Evolutionary conservation across 2,329 filamentous ascomycete species (phyloP).

Genomic region (Xylariaceae sp.): DNA sequence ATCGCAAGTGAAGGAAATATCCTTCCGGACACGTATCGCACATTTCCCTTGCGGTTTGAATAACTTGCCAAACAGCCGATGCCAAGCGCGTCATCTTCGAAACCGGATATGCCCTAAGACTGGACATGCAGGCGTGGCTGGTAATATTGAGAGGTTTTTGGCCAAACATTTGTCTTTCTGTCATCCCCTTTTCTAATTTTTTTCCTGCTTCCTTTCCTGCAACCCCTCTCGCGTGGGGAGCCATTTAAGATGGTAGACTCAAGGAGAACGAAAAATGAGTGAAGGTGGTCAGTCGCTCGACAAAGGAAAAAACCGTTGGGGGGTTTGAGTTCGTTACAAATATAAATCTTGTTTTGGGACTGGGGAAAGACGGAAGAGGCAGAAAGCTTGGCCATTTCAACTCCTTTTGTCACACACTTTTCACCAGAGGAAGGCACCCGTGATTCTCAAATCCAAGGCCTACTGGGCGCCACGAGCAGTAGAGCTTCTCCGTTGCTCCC

Average conservation of each 20-base stretch:
- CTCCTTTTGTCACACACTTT: constrained; percentile 14
- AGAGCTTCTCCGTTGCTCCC: constrained; percentile 41
- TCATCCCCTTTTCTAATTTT: neutral
- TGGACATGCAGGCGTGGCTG: too few species aligned
- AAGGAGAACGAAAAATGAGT: constrained; percentile 29
- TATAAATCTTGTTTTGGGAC: too few species aligned
- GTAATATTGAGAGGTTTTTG: too few species aligned
- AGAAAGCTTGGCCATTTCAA: constrained; percentile 26
- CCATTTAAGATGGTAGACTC: constrained; percentile 15
- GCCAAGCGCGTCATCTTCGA: too few species aligned
- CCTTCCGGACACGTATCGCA: constrained; percentile 14
- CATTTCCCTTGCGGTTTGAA: constrained; percentile 11
- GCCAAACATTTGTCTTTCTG: neutral
- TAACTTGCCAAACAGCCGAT: constrained; percentile 2
- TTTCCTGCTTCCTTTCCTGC: neutral
- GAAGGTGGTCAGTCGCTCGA: constrained; percentile 6
- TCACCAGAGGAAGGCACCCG: constrained; percentile 9
- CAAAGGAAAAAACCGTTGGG: too few species aligned
- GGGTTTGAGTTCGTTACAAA: too few species aligned
- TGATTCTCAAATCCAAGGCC: constrained; percentile 6
- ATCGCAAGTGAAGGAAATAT: constrained; percentile 8
- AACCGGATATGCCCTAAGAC: constrained; percentile 12
- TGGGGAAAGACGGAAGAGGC: constrained; percentile 22
- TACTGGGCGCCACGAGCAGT: constrained; percentile 28
- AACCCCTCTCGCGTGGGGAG: constrained; percentile 4